Base-by-base conservation (phyloP, 2,329 filamentous ascomycete genomes). In the Beauveria australis region DNA sequence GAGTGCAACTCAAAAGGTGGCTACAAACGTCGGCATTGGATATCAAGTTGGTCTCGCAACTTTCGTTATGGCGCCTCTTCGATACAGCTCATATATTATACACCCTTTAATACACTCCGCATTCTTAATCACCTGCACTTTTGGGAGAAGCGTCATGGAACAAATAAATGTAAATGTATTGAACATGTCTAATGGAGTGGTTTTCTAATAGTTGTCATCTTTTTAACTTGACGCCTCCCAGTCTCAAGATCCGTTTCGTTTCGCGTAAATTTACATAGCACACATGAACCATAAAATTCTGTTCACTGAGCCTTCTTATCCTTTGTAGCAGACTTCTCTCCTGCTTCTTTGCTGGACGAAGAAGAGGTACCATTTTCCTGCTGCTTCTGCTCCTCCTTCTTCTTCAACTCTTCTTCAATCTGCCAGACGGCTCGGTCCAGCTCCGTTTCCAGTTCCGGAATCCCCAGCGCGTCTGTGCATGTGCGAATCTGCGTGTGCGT, bases 351-450 rank as follows among this genome's bases (percentile, higher is more conserved):
- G 14, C 2, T 9, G n/a, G 24, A 22, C 53, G n/a, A 8, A 6
- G 56, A n/a, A 6, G 56, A 12, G 5, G 56, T 59, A 28, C 66
- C 63, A 7, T 63, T 52, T 40, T 58, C 46, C 46, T 63, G 68
- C 59, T 72, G 67, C 63, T 75, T 73, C 55, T 54, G 33, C 12
- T 37, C 5, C 59, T 78, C 74, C 22, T 76, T 74, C 49, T 78
- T 74, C 49, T 78, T 67, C 59, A 82, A 74, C 18, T 76, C 75
- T 48, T 72, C 76, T 66, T 86, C 80, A 2, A 92, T 86, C 72
- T 93, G 89, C 78, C 86, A 86, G 62, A 91, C 85, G 5, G 89
- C 89, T 48, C 89, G 78, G 68, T 92, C 89, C 0, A 92, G 79
- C 70, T 92, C 89, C 18, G 87, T 76, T 59, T 86, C 84, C 28